Evolutionary conservation across 768 basidiomycete species (phyloP).

Genomic region (Phylloporus rhodoxanthus): DNA sequence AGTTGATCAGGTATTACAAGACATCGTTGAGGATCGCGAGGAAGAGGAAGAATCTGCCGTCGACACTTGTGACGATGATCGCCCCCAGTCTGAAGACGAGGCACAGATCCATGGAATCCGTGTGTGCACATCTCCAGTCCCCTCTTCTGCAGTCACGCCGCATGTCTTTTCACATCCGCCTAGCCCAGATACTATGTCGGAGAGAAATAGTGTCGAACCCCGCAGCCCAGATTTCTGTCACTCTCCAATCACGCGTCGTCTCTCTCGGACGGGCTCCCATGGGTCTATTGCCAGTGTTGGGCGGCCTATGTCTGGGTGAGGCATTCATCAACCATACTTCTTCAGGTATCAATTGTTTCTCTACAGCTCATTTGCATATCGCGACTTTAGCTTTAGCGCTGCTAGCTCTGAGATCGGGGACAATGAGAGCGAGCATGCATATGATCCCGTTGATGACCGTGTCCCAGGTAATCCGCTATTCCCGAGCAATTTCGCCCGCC

Average conservation of each 20-base stretch:
- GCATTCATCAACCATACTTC: background rate
- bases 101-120: slow-evolving; percentile 53
- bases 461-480: slow-evolving; percentile 74
- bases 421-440: slow-evolving; percentile 28
- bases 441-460: slow-evolving; percentile 56
- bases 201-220: slow-evolving; percentile 22
- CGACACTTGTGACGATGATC: slow-evolving; percentile 12
- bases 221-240: slow-evolving; percentile 22
- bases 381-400: slow-evolving; percentile 8
- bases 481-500: slow-evolving; percentile 70
- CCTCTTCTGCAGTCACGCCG: slow-evolving; percentile 21
- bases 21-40: slow-evolving; percentile 46
- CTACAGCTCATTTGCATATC: slow-evolving; percentile 14
- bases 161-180: slow-evolving; percentile 22
- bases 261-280: slow-evolving; percentile 22
- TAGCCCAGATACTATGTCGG: slow-evolving; percentile 18
- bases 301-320: slow-evolving; percentile 24
- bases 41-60: slow-evolving; percentile 41
- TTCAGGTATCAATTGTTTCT: background rate
- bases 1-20: slow-evolving; percentile 39
- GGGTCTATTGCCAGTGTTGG: slow-evolving; percentile 24
- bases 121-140: slow-evolving; percentile 42
- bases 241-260: slow-evolving; percentile 18
- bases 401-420: slow-evolving; percentile 23
- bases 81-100: slow-evolving; percentile 13